phyloP scores from a whole-genome alignment of 164 flowering plant species.

The Annona cherimola region DNA sequence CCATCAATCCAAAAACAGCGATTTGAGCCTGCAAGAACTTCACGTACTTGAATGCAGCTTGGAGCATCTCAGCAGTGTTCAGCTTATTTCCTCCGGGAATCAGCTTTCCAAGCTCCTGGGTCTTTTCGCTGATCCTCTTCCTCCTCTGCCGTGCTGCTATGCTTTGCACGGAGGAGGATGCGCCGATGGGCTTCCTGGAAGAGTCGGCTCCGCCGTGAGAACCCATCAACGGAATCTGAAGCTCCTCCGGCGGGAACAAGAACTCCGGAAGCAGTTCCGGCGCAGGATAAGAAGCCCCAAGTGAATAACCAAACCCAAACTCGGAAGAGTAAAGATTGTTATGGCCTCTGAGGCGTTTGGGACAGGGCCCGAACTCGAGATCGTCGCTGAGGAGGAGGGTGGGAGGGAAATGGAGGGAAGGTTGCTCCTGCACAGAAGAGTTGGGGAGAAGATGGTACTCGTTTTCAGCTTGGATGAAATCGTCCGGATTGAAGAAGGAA shows the following conservation, averaged over 20 bases:
- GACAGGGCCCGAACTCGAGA: conserved; percentile 4
- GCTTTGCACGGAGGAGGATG: conserved; percentile 56
- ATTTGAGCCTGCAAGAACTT: conserved; percentile 73
- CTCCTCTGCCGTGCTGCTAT: conserved; percentile 80
- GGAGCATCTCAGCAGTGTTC: conserved; percentile 92
- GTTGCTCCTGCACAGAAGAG: neutral
- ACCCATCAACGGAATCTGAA: conserved; percentile 1
- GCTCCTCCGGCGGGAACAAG: neutral
- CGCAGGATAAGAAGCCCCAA: neutral
- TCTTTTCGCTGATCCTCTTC: conserved; percentile 82
- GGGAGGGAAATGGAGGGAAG: neutral
- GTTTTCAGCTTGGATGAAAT: conserved; percentile 1
- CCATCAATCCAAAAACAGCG: conserved; percentile 43
- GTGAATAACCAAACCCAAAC: neutral
- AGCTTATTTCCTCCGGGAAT: conserved; percentile 74
- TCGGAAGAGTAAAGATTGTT: neutral
- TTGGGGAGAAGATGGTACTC: conserved; percentile 2
- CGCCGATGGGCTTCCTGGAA: conserved; percentile 3
- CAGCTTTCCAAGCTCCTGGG: conserved; percentile 76
- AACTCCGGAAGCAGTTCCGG: conserved; percentile 4
- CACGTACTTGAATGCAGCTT: conserved; percentile 68
- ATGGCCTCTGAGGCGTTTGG: conserved; percentile 9
- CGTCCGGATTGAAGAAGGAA: conserved; percentile 3
- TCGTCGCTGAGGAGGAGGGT: conserved; percentile 5
- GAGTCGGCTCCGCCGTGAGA: neutral